Conservation (phyloP, 192 early-diverging fungal species). For the Podila minutissima region DNA sequence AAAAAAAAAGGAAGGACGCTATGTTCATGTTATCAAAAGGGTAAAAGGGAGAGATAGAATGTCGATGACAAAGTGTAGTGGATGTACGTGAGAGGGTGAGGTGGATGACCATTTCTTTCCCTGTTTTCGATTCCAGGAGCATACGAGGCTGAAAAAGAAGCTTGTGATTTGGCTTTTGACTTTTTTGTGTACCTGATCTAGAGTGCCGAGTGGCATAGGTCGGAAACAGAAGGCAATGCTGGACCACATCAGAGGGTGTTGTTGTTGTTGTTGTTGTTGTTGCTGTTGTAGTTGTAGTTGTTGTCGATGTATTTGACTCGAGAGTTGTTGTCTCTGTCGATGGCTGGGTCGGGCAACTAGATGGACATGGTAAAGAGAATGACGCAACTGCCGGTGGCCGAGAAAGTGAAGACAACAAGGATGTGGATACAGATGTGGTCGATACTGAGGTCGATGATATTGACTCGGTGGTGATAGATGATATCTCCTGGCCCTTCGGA, state of each 20-base stretch:
- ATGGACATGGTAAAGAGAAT: too few relatives aligned
- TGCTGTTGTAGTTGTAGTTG: neutral
- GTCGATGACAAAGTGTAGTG: too few relatives aligned
- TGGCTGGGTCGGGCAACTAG: neutral
- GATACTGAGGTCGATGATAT: neutral
- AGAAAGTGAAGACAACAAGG: neutral
- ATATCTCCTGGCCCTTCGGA: too few relatives aligned
- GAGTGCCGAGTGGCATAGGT: conserved; percentile 57
- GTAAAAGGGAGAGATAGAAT: too few relatives aligned
- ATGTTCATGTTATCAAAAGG: too few relatives aligned
- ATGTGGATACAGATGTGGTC: neutral
- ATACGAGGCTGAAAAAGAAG: too few relatives aligned
- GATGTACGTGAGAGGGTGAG: too few relatives aligned
- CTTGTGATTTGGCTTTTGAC: too few relatives aligned
- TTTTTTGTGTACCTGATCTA: conserved; percentile 28
- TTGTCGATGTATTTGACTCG: neutral
- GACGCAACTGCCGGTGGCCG: neutral
- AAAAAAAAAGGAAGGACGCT: too few relatives aligned
- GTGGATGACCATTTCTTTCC: too few relatives aligned
- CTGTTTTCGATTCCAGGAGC: too few relatives aligned
- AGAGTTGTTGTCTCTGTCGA: conserved; percentile 4
- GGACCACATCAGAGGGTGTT: conserved; percentile 14
- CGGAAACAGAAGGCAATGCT: conserved; percentile 58
- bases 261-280: neutral
- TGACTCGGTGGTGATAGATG: neutral